Base-by-base conservation (phyloP, 164 flowering plant genomes). In the Tetracentron sinense region DNA sequence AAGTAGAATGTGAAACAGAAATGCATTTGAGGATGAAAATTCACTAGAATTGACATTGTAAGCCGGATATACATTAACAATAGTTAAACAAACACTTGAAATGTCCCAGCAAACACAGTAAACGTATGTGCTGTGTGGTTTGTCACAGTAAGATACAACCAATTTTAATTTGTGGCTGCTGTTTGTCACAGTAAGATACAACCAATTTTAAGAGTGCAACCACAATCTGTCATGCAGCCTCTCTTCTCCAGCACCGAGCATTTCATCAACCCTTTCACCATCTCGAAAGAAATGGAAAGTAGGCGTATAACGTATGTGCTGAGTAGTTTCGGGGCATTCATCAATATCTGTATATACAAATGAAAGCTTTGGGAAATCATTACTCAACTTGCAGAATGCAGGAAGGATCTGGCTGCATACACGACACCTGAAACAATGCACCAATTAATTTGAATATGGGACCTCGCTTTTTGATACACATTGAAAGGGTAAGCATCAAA, bases 191-290 rank as follows among this genome's bases (percentile, higher is more conserved):
- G 38, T 33, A 10, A 51, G 11, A 29, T 5, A 52, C 25, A 0
- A 22, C 30, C 27, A 26, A 42, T 27, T 12, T 72, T 54, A 91
- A 31, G 93, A 88, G 66, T 94, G 96, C 74, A 91, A 72, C 99
- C 99, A 94, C 22, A 94, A 70, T 26, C 97, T 90, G 60, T 94
- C 98, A 61, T 83, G 95, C 38, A 89, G 77, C 54, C 99, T 73
- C 69, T 91, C 87, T 67, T 95, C 99, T 31, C 99, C 97, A 17
- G 86, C 81, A 47, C 97, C 99, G 61, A 79, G 72, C 99, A 89
- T 95, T 79, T 89, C 99, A 73, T 95, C 99, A 20, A 95, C 99
- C 76, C 80, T 79, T 73, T 95, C 97, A 10, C 99, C 96, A 61
- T 95, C 96, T 27, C 92, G 74, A 66, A 80, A 94, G 75, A 94